Percentiles rank a stretch among this genome's conserved stretches.
These are phyloP conservation scores for Carpinus viminea DNA, from an alignment of 306 rosid genomes.

Conservation along the genomic window DNA sequence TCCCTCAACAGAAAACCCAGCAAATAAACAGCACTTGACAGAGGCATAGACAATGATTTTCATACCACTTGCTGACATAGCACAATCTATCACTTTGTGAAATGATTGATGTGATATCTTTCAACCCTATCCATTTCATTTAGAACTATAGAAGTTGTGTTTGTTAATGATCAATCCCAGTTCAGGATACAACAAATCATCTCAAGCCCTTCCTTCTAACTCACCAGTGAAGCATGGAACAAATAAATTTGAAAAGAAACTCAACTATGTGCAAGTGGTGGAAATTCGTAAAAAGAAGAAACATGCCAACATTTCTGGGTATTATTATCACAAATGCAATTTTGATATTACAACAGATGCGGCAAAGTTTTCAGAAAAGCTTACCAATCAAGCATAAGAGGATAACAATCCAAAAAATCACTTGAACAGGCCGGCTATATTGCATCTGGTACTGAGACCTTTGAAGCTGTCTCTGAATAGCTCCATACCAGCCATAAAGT, in stretches of 20 bases:
- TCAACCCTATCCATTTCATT: background rate
- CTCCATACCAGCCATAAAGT: slow-evolving; percentile 88
- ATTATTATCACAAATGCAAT: background rate
- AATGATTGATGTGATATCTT: background rate
- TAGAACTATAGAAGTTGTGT: background rate
- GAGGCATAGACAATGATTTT: background rate
- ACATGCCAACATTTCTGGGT: background rate
- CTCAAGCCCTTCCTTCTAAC: background rate
- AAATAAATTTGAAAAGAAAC: background rate
- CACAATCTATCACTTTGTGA: background rate
- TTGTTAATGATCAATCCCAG: background rate
- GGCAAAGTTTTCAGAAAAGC: slow-evolving; percentile 20
- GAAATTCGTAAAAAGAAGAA: background rate
- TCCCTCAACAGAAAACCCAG: background rate
- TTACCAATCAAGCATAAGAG: slow-evolving; percentile 79
- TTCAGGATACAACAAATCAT: background rate
- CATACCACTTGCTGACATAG: background rate
- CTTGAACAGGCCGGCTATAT: slow-evolving; percentile 69
- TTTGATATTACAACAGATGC: background rate
- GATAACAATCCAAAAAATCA: slow-evolving; percentile 56
- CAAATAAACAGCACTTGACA: background rate
- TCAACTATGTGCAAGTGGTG: background rate
- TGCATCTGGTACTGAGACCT: slow-evolving; percentile 90
- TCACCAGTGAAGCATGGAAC: background rate
- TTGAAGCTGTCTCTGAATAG: slow-evolving; percentile 81